Evolutionary conservation across 805 yeast species (phyloP), one percentile per base, ranked within the genome.

Genomic region (Kurtzmaniella cleridarum): DNA sequence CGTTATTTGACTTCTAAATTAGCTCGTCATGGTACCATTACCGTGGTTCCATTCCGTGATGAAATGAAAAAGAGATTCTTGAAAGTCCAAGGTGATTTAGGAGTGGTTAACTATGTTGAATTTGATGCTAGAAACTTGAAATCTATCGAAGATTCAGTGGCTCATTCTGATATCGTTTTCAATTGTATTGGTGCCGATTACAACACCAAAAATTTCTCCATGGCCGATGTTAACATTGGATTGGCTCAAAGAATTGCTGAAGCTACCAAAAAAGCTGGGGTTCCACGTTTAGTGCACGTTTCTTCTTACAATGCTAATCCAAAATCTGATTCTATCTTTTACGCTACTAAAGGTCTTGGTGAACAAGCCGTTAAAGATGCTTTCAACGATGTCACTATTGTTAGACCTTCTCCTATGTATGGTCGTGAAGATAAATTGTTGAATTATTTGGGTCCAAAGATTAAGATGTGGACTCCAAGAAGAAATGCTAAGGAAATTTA

Each of bases 191-290:
- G 95, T 34, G 78, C 84, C 26, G 84, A 83, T 55, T 77, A 75
- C 60, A 68, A 74, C 58, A 84, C 95, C 50, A 86, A 84, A 65
- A 84, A 82, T 69, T 87, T 86, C 66, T 57, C 79, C 40, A 84
- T 81, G 81, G 84, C 87, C 29, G 95, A 87, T 56, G 83, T 84
- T 45, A 84, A 87, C 57, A 81, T 87, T 44, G 95, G 82, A 51
- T 79, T 82, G 27, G 73, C 93, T 26, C 76, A 79, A 55, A 75
- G 95, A 60, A 81, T 87, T 50, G 87, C 90, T 13, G 74, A 76
- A 50, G 84, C 89, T 3, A 75, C 75, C 35, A 77, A 76, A 50
- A 82, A 81, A 45, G 79, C 78, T 43, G 80, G 80, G 29, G 88
- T 84, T 35, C 78, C 91, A 32, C 70, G 95, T 51, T 75, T 75